Percentiles rank a stretch among this genome's conserved stretches.
These are phyloP conservation scores for Phytophthora fragariae DNA, from an alignment of 352 stramenopile species.

Conservation along the genomic window DNA sequence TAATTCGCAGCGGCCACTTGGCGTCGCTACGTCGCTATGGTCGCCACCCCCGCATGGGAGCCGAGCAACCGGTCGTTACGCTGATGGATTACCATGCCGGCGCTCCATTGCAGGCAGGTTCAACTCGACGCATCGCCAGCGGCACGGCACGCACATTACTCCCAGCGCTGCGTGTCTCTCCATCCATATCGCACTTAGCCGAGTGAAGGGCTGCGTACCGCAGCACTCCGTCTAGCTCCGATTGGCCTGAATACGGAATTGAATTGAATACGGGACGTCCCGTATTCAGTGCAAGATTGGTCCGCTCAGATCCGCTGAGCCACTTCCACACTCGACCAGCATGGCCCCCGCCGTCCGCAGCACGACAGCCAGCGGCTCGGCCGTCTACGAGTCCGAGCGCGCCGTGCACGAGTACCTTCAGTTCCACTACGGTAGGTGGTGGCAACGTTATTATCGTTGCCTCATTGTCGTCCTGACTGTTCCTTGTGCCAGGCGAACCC, in stretches of 20 bases:
- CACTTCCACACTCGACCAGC: slow-evolving; percentile 6
- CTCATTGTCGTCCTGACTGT: not conserved
- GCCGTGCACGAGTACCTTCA: slow-evolving; percentile 92
- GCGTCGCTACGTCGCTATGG: slow-evolving; percentile 12
- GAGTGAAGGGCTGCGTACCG: not conserved
- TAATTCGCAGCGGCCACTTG: slow-evolving; percentile 5
- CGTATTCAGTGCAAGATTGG: slow-evolving; percentile 7
- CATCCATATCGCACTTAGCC: slow-evolving; percentile 25
- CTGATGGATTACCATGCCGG: slow-evolving; percentile 5
- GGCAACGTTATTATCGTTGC: not conserved
- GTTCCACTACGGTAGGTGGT: slow-evolving; percentile 87
- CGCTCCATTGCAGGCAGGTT: not conserved
- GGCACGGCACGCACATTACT: not conserved
- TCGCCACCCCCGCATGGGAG: slow-evolving; percentile 8
- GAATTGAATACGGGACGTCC: slow-evolving; percentile 14
- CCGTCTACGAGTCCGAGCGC: slow-evolving; percentile 89
- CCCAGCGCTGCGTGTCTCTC: slow-evolving; percentile 14
- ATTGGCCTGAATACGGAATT: not conserved
- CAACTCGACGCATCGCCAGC: not conserved
- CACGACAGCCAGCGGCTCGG: slow-evolving; percentile 88
- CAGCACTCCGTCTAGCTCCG: slow-evolving; percentile 4
- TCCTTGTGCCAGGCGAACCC: slow-evolving; percentile 52
- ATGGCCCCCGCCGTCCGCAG: slow-evolving; percentile 60
- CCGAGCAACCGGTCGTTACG: slow-evolving; percentile 2
- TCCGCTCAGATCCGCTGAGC: not conserved